These are phyloP conservation scores for Ophiostoma tasmaniense DNA, from an alignment of 2,329 filamentous ascomycete species.

Conservation along the genomic window DNA sequence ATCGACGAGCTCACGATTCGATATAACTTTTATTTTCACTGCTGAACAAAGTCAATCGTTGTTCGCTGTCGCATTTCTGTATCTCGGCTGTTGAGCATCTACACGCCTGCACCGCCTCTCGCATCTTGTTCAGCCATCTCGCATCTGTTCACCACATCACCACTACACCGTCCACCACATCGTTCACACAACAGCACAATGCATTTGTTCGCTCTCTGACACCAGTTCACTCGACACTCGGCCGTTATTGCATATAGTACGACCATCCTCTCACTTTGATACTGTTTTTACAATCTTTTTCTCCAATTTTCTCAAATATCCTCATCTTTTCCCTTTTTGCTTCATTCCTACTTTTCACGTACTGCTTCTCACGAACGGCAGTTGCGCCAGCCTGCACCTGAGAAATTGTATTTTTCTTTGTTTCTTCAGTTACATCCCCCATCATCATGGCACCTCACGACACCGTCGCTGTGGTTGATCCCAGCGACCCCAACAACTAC, in stretches of 20 bases:
- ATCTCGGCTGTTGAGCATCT: background rate
- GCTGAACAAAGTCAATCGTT: background rate
- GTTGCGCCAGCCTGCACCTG: background rate
- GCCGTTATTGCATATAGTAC: background rate
- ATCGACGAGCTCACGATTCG: background rate
- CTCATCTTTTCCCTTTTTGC: background rate
- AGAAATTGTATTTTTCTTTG: background rate
- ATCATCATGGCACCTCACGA: slow-evolving; percentile 17
- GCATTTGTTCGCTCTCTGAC: background rate
- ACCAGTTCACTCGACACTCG: background rate
- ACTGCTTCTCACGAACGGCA: background rate
- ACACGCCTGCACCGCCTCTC: background rate
- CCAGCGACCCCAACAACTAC: slow-evolving; percentile 42
- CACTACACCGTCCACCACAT: background rate
- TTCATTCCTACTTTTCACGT: background rate
- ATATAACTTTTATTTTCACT: background rate
- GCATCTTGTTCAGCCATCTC: slow-evolving; percentile 1
- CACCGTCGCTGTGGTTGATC: slow-evolving; percentile 28
- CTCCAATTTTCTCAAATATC: background rate
- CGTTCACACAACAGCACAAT: background rate
- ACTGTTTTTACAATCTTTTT: background rate
- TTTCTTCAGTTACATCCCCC: background rate
- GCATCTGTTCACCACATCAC: background rate
- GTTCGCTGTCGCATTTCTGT: background rate
- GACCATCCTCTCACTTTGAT: background rate